These are phyloP conservation scores for Chaetomium olivaceum DNA, from an alignment of 2,329 filamentous ascomycete species.

Conservation along the genomic window DNA sequence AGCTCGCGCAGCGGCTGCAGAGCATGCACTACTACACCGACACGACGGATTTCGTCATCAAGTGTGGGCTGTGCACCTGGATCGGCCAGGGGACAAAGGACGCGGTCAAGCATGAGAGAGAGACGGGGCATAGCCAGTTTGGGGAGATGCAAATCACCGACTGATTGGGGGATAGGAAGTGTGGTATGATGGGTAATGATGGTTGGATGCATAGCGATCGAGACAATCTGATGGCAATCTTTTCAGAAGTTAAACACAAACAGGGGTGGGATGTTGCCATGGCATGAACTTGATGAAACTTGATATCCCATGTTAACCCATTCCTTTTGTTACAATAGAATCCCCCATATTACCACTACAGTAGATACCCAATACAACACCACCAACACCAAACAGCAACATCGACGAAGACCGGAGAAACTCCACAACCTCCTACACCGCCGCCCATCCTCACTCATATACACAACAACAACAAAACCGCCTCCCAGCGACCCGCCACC, in stretches of 20 bases:
- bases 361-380: background rate
- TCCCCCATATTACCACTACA: background rate
- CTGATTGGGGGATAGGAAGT: background rate
- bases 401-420: background rate
- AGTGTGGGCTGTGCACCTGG: constrained; percentile 73
- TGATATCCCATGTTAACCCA: background rate
- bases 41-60: constrained; percentile 75
- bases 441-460: too few species aligned
- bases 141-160: constrained; percentile 38
- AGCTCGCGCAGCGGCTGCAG: constrained; percentile 64
- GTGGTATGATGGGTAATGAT: background rate
- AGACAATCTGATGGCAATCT: background rate
- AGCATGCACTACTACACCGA: constrained; percentile 85
- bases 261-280: background rate
- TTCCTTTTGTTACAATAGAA: background rate
- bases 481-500: too few species aligned
- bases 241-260: background rate
- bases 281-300: background rate
- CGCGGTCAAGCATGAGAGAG: constrained; percentile 58
- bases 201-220: background rate
- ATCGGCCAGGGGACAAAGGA: constrained; percentile 65
- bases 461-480: too few species aligned
- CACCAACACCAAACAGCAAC: background rate
- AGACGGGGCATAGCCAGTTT: constrained; percentile 58
- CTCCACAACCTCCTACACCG: background rate